Base-by-base conservation (phyloP, 495 filamentous ascomycete species). In the Acidiella bohemica region DNA sequence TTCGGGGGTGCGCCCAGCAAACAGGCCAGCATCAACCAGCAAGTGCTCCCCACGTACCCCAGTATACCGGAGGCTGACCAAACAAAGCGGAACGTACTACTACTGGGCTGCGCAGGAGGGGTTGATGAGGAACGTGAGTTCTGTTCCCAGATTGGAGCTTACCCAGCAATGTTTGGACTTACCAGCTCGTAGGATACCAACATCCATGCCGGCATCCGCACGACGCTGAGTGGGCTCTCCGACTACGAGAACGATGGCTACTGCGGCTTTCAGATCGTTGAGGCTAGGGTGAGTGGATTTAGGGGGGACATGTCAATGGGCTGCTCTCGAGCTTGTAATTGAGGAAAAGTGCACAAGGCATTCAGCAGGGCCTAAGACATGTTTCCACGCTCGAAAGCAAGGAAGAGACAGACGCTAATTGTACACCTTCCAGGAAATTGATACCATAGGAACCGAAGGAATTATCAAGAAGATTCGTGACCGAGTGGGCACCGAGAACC, bases 201-300 rank as follows among this genome's bases (percentile, higher is more conserved):
- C 59, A 85, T 93, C 59, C 85, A 90, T 53, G 81, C 79, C 10
- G 85, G 85, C 26, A 85, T 88, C 49, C 79, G 85, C 25, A 87
- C 78, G 0, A 84, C 79, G 0, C 62, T 93, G 0, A 75, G 68
- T 13, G 78, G 78, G 0, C 70, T 70, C 12, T 35, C 26, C 29
- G 47, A 50, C 32, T 80, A 86, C 49, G 71, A 80, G 37, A 88
- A 90, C 50, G 85, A 93, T 52, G 71, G 76, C 13, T 80, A 83
- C 35, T 85, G 81, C 49, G 84, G 85, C 0, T 93, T 93, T 56
- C 63, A 78, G 25, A 77, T 76, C 41, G 69, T 90, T n/a, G 82
- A 81, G 29, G 84, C 85, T n/a, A n/a, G n/a, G n/a, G n/a, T n/a
- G n/a, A n/a, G n/a, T n/a, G n/a, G n/a, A n/a, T n/a, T n/a, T n/a